phyloP scores from a whole-genome alignment of 1,139 yeast species.

The Groenewaldozyma auringiensis region DNA sequence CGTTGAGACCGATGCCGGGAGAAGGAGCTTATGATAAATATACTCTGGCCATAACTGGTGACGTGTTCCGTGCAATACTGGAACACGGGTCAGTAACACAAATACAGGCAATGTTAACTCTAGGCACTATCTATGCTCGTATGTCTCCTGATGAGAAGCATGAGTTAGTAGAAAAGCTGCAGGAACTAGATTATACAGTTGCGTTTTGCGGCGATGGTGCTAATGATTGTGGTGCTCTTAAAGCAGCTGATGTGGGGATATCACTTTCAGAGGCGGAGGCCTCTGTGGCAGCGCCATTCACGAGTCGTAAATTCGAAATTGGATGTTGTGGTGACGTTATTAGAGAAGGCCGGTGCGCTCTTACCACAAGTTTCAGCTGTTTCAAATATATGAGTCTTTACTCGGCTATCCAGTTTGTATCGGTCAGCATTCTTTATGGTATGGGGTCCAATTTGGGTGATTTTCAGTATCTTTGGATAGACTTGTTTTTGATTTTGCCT shows the following conservation, averaged over 20 bases:
- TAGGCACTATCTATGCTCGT: constrained; percentile 77
- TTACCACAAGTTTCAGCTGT: constrained; percentile 92
- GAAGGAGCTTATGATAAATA: constrained; percentile 35
- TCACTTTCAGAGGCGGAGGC: constrained; percentile 97
- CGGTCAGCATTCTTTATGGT: constrained; percentile 77
- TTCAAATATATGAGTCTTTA: constrained; percentile 96
- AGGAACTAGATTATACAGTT: constrained; percentile 77
- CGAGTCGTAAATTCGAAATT: constrained; percentile 81
- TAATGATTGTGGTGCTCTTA: constrained; percentile 93
- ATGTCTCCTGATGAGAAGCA: constrained; percentile 99
- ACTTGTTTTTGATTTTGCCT: constrained; percentile 80
- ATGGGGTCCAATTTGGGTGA: constrained; percentile 95
- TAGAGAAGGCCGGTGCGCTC: constrained; percentile 87
- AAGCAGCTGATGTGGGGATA: constrained; percentile 95
- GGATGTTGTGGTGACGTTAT: constrained; percentile 88
- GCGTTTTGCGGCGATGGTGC: constrained; percentile 96
- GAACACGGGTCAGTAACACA: constrained; percentile 31
- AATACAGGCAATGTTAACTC: constrained; percentile 55
- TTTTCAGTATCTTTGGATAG: constrained; percentile 92
- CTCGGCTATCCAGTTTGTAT: constrained; percentile 89
- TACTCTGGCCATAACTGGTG: constrained; percentile 84
- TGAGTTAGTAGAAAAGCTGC: constrained; percentile 83
- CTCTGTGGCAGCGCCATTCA: constrained; percentile 96
- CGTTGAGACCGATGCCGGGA: constrained; percentile 44
- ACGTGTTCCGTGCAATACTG: constrained; percentile 72